Percentiles rank a stretch among this genome's conserved stretches.
Conservation (phyloP, 2,329 filamentous ascomycete genomes). For the Paradendryphiella salina region DNA sequence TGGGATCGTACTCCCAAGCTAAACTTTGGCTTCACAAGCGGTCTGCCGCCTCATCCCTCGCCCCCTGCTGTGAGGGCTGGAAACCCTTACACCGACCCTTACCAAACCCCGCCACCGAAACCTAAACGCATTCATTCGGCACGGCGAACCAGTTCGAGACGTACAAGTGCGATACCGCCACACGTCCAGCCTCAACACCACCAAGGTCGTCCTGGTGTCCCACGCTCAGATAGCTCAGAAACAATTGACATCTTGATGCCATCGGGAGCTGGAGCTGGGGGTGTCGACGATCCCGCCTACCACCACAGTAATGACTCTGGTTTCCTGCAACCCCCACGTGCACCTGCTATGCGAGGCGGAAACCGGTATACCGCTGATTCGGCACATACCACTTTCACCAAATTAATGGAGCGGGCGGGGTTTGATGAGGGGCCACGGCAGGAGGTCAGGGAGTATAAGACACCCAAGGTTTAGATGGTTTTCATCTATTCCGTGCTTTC, state of each 20-base stretch:
- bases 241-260: conserved; percentile 52
- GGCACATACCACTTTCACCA: conserved; percentile 47
- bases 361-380: conserved; percentile 40
- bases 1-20: conserved; percentile 43
- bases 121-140: conserved; percentile 27
- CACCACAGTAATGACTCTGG: conserved; percentile 28
- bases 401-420: conserved; percentile 50
- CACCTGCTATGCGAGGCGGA: conserved; percentile 35
- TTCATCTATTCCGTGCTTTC: background rate
- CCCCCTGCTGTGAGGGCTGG: conserved; percentile 36
- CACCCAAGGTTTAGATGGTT: conserved; percentile 12
- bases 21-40: conserved; percentile 33
- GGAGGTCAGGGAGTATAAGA: conserved; percentile 34
- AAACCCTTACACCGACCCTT: conserved; percentile 35
- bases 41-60: conserved; percentile 24
- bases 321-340: conserved; percentile 41
- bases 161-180: conserved; percentile 12
- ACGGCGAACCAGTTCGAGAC: conserved; percentile 21
- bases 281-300: background rate
- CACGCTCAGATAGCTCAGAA: conserved; percentile 46
- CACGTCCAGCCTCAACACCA: conserved; percentile 9
- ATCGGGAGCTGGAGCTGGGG: background rate
- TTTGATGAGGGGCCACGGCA: conserved; percentile 40
- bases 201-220: conserved; percentile 1
- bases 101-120: conserved; percentile 36